Percentiles rank a stretch among this genome's conserved stretches.
Conservation (phyloP, 192 early-diverging fungal genomes). For the Backusella sp. region DNA sequence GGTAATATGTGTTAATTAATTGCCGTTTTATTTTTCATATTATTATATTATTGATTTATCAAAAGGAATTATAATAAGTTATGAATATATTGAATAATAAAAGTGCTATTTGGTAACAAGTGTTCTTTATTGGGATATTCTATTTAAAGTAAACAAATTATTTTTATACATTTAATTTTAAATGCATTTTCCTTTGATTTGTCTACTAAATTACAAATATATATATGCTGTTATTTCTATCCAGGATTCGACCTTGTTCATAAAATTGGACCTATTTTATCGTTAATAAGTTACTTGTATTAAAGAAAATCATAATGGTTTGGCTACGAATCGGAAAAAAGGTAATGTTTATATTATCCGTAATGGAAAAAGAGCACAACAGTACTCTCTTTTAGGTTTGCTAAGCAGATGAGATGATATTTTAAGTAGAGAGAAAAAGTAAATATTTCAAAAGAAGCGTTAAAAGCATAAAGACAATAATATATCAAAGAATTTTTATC, state of each 20-base stretch:
- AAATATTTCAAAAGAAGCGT: background rate
- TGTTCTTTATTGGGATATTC: conserved; percentile 55
- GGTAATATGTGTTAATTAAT: background rate
- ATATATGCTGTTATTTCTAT: conserved; percentile 34
- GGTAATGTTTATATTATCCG: background rate
- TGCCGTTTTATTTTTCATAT: background rate
- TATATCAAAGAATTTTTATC: background rate
- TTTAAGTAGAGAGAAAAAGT: background rate
- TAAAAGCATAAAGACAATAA: background rate
- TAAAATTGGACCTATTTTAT: conserved; percentile 61
- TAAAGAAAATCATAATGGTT: background rate
- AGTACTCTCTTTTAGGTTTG: background rate
- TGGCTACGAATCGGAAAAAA: background rate
- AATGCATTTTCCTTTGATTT: background rate
- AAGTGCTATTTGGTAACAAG: conserved; percentile 74
- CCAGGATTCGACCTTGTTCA: conserved; percentile 71
- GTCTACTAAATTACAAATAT: background rate
- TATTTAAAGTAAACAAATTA: conserved; percentile 59
- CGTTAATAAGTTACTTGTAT: conserved; percentile 24
- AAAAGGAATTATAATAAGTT: background rate
- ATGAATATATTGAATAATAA: conserved; percentile 38
- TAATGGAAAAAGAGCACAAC: background rate
- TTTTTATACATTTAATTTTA: conserved; percentile 63
- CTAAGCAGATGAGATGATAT: background rate
- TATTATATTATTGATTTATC: background rate